Evolutionary conservation across 352 stramenopile species (phyloP), one percentile per base, ranked within the genome.

Genomic region (Phytopythium helicoides): DNA sequence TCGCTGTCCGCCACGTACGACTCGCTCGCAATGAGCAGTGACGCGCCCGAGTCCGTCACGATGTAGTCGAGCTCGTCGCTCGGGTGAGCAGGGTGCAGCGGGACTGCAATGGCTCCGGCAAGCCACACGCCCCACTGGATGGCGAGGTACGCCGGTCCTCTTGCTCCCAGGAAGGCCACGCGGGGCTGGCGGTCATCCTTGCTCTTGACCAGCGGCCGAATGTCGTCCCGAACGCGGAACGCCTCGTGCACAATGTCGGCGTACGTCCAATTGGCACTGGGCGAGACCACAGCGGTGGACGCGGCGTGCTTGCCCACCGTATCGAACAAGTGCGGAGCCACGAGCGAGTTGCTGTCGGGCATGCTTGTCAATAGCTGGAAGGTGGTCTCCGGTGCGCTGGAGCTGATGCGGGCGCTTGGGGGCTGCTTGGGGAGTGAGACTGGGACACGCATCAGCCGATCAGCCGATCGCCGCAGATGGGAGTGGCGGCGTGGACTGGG

Each of bases 61-160:
- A 91, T 85, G 61, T 90, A 90, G 54, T 83, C 66, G 40, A 92
- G 73, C 65, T 93, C 83, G 8, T 83, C 75, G 2, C 53, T 44
- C 1, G 81, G 79, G 36, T 91, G 80, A 0, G 60, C 61, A 1
- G 72, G 47, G 51, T 87, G 80, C 23, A 93, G 63, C 6, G 81
- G 83, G 35, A 94, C 81, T 0, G 73, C 81, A 36, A 90, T 67
- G 34, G 57, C 75, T 8, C 79, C 83, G 0, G 76, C 69, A 9
- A 87, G 66, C 83, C 83, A 95, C 54, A 87, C 85, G 3, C 71
- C 81, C 80, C 79, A 95, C 47, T 90, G 75, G 25, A 86, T 81
- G 12, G 71, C 55, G 14, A 92, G 50, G 52, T 88, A 92, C 46
- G 73, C 70, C 37, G 73, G 60, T 0, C 62, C 73, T 34, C 73